Evolutionary conservation across 768 basidiomycete species (phyloP).

Genomic region (Omphalotus guepiniiformis): DNA sequence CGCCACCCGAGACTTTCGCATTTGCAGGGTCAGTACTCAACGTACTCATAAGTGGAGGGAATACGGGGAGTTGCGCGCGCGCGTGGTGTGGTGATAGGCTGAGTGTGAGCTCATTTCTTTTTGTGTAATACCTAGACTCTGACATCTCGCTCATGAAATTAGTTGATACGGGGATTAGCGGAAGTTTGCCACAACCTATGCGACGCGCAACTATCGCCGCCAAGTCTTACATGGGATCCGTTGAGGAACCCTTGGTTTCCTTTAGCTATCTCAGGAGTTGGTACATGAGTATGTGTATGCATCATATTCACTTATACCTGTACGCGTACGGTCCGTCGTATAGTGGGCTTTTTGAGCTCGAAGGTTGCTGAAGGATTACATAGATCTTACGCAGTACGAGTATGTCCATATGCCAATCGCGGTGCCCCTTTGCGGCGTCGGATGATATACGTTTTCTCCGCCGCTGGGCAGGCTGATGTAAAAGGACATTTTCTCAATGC

Average conservation of each 20-base stretch:
- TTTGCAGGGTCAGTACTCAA: neutral
- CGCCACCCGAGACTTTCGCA: neutral
- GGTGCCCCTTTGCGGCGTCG: too few relatives aligned
- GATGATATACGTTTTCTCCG: too few relatives aligned
- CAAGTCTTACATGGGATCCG: neutral
- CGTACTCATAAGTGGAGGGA: neutral
- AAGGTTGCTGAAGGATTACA: too few relatives aligned
- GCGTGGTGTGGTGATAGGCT: neutral
- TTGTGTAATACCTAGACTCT: neutral
- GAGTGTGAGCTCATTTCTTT: neutral
- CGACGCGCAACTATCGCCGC: neutral
- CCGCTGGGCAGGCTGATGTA: too few relatives aligned
- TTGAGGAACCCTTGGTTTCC: constrained; percentile 6
- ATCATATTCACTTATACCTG: too few relatives aligned
- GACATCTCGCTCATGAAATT: neutral
- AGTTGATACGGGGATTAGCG: constrained; percentile 1
- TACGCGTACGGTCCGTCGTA: too few relatives aligned
- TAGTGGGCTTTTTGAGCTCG: too few relatives aligned
- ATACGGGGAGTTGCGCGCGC: neutral
- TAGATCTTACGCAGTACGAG: too few relatives aligned
- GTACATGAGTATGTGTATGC: too few relatives aligned
- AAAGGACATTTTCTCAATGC: too few relatives aligned
- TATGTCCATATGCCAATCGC: too few relatives aligned
- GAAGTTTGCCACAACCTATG: neutral
- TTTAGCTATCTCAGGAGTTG: too few relatives aligned